A percentile compares a stretch with the other conserved stretches of the same genome.
phyloP scores from a whole-genome alignment of 2,329 filamentous ascomycete species.

The Trichoderma koningiopsis region DNA sequence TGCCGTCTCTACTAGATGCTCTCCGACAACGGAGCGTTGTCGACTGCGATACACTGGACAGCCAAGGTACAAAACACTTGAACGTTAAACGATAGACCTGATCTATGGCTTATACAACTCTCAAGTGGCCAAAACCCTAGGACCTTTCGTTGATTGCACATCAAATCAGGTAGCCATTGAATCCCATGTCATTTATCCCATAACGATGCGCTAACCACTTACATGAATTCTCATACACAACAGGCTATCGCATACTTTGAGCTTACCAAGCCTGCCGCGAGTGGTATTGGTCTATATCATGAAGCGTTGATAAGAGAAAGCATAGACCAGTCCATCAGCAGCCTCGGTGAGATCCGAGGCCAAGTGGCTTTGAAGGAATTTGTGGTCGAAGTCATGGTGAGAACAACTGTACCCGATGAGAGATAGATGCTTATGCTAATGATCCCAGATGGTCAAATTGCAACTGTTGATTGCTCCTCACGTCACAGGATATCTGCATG shows the following conservation, averaged over 20 bases:
- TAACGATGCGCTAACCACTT: background rate
- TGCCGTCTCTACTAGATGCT: constrained; percentile 35
- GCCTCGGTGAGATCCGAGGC: constrained; percentile 30
- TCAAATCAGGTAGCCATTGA: constrained; percentile 38
- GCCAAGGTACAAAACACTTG: constrained; percentile 32
- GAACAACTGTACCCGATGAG: constrained; percentile 16
- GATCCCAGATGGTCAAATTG: constrained; percentile 55
- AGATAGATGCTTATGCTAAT: background rate
- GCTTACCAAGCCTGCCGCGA: constrained; percentile 31
- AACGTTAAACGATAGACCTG: background rate
- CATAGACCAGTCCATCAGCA: constrained; percentile 30
- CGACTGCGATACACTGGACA: constrained; percentile 43
- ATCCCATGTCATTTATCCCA: background rate
- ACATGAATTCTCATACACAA: background rate
- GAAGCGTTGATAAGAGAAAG: constrained; percentile 37
- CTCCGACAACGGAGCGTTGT: constrained; percentile 37
- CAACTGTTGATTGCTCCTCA: constrained; percentile 48
- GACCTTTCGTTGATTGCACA: constrained; percentile 41
- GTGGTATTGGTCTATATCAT: constrained; percentile 33
- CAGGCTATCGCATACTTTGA: constrained; percentile 42
- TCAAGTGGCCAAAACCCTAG: constrained; percentile 34
- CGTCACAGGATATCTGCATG: constrained; percentile 55
- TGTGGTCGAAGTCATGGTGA: constrained; percentile 58
- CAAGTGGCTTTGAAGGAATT: constrained; percentile 46
- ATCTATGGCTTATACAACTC: constrained; percentile 17